phyloP scores from a whole-genome alignment of 1,284 basidiomycete species.

The Marasmius tenuissimus region DNA sequence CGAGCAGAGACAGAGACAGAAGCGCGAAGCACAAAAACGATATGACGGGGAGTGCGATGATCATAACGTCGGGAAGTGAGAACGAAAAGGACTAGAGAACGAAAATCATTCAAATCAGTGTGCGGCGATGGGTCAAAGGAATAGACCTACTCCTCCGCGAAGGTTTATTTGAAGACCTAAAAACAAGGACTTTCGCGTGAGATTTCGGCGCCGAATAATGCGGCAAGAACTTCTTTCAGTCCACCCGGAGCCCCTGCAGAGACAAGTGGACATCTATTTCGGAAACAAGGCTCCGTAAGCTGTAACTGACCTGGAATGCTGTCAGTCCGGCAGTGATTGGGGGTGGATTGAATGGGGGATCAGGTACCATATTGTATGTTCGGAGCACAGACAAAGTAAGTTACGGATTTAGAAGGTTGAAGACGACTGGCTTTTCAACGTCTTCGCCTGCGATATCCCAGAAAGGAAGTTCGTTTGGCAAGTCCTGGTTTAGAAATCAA shows the following conservation, averaged over 20 bases:
- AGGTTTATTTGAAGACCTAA: slow-evolving; percentile 6
- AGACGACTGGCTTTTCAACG: neutral
- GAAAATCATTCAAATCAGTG: slow-evolving; percentile 5
- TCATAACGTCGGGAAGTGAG: slow-evolving; percentile 13
- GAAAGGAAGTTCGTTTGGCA: slow-evolving; percentile 4
- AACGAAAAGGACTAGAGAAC: neutral
- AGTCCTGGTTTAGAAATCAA: neutral
- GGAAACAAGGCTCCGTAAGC: slow-evolving; percentile 7
- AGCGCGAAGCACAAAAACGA: slow-evolving; percentile 14
- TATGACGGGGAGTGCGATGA: slow-evolving; percentile 16
- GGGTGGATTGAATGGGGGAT: neutral
- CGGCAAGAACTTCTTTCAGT: neutral
- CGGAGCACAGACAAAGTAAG: slow-evolving; percentile 10
- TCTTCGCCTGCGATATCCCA: neutral
- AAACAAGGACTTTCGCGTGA: slow-evolving; percentile 10
- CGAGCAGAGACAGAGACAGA: slow-evolving; percentile 9
- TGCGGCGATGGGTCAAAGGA: neutral
- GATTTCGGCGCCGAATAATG: neutral
- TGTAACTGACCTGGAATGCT: neutral
- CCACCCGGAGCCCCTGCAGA: neutral
- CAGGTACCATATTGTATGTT: neutral
- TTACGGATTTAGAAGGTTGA: slow-evolving; percentile 8
- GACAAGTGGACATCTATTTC: slow-evolving; percentile 13
- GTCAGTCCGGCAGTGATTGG: neutral
- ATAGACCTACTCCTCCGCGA: neutral